These are phyloP conservation scores for Sarcodon sp. DNA, from an alignment of 768 basidiomycete genomes.

Conservation along the genomic window DNA sequence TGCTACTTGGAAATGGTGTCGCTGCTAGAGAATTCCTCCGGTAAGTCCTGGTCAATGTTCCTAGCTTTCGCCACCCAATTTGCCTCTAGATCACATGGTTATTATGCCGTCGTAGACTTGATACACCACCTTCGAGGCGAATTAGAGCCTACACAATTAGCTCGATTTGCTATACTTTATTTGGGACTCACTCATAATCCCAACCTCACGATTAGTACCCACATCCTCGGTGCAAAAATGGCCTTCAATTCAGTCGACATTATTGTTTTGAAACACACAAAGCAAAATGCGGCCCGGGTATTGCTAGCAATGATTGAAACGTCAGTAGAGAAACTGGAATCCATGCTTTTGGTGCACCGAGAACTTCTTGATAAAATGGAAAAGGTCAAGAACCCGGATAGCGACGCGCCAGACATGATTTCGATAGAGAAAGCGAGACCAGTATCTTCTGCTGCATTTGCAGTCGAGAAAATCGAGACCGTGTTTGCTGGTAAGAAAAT, in stretches of 20 bases:
- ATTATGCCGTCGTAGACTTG: slow-evolving; percentile 84
- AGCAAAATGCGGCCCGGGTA: slow-evolving; percentile 54
- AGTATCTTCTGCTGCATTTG: slow-evolving; percentile 63
- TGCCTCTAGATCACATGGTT: slow-evolving; percentile 52
- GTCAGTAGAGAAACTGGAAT: slow-evolving; percentile 74
- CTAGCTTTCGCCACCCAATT: not conserved
- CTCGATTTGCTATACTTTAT: slow-evolving; percentile 71
- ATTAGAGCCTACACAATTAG: slow-evolving; percentile 62
- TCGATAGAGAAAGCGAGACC: slow-evolving; percentile 82
- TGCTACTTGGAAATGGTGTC: slow-evolving; percentile 75
- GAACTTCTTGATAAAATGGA: slow-evolving; percentile 41
- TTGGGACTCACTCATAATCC: slow-evolving; percentile 85
- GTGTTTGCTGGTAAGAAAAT: slow-evolving; percentile 55
- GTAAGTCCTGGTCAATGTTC: slow-evolving; percentile 22
- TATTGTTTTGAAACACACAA: slow-evolving; percentile 63
- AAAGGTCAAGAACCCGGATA: slow-evolving; percentile 24
- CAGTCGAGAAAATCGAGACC: slow-evolving; percentile 73
- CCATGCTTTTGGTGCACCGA: slow-evolving; percentile 52
- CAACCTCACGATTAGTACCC: slow-evolving; percentile 64
- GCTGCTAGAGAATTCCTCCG: slow-evolving; percentile 79
- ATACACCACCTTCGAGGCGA: slow-evolving; percentile 86
- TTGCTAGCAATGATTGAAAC: slow-evolving; percentile 70
- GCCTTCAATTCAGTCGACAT: slow-evolving; percentile 83
- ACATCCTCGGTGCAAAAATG: slow-evolving; percentile 87
- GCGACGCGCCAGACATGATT: slow-evolving; percentile 36